phyloP scores from a whole-genome alignment of 1,284 basidiomycete genomes.

The Vanrija sp. region DNA sequence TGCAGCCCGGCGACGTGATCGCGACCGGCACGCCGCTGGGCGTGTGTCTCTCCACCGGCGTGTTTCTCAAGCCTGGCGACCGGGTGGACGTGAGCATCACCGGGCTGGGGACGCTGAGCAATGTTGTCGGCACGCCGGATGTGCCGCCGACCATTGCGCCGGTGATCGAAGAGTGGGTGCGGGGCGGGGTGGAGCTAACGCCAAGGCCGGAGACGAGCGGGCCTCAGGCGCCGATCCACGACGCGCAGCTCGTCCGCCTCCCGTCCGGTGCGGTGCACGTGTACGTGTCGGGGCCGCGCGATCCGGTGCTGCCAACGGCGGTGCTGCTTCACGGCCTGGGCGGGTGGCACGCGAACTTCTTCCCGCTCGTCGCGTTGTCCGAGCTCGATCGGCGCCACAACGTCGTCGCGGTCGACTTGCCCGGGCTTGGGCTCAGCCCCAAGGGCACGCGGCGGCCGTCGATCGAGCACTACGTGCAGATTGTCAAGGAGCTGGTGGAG shows the following conservation, averaged over 20 bases:
- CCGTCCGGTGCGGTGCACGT: background rate
- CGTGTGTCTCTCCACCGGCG: constrained; percentile 31
- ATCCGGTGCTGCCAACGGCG: background rate
- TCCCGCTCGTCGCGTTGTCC: constrained; percentile 9
- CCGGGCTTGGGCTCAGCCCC: constrained; percentile 21
- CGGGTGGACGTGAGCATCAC: constrained; percentile 36
- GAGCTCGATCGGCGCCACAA: background rate
- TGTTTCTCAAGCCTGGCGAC: constrained; percentile 41
- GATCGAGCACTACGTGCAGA: background rate
- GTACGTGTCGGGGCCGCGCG: background rate
- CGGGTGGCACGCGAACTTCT: constrained; percentile 13
- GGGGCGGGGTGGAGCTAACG: no score
- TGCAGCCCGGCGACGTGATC: constrained; percentile 42
- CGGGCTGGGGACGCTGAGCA: constrained; percentile 32
- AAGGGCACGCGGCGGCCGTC: background rate
- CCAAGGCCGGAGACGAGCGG: no score
- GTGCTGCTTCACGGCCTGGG: constrained; percentile 30
- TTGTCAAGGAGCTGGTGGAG: constrained; percentile 4
- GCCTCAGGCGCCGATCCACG: background rate
- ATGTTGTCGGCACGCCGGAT: background rate
- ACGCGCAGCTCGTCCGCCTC: background rate
- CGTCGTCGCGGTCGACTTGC: constrained; percentile 20
- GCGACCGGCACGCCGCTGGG: constrained; percentile 40
- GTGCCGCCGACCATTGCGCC: no score
- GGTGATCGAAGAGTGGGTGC: no score